Conservation (phyloP, 1,139 yeast genomes). For the Taphrina confusa region DNA sequence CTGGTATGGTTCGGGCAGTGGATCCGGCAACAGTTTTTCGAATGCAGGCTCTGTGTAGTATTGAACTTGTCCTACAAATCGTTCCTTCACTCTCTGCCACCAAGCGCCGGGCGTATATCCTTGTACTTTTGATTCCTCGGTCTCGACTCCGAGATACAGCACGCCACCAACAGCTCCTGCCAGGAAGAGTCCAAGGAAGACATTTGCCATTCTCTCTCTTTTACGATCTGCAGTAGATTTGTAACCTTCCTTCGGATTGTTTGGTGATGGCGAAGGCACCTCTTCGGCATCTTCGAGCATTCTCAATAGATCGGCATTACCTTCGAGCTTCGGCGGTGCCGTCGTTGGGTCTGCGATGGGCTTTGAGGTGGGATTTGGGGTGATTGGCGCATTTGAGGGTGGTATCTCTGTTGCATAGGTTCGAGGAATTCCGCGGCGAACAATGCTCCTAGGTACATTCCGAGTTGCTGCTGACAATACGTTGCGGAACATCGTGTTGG, state of each 20-base stretch:
- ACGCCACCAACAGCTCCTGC: conserved; percentile 61
- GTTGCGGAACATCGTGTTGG: neutral
- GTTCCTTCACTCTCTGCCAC: conserved; percentile 66
- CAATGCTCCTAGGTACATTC: neutral
- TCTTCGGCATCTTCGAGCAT: conserved; percentile 29
- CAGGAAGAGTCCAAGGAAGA: conserved; percentile 56
- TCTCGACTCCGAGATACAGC: conserved; percentile 64
- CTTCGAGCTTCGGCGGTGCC: conserved; percentile 25
- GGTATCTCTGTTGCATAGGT: conserved; percentile 17
- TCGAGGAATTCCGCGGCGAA: neutral
- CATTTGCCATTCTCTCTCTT: conserved; percentile 63
- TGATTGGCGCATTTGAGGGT: conserved; percentile 3
- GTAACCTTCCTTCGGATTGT: conserved; percentile 46
- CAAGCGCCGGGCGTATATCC: conserved; percentile 68
- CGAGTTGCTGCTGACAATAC: neutral
- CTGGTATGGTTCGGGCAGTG: conserved; percentile 88
- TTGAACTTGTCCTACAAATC: conserved; percentile 74
- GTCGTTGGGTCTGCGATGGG: neutral
- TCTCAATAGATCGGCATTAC: conserved; percentile 19
- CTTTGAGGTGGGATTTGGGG: conserved; percentile 16
- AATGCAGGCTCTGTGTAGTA: conserved; percentile 92
- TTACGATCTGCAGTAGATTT: conserved; percentile 43
- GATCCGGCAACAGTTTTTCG: conserved; percentile 87
- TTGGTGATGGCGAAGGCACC: conserved; percentile 13
- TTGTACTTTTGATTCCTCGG: conserved; percentile 54